Evolutionary conservation across 176 grass and related monocot genomes (phyloP), one percentile per base, ranked within the genome.

Genomic region (Triticum urartu): DNA sequence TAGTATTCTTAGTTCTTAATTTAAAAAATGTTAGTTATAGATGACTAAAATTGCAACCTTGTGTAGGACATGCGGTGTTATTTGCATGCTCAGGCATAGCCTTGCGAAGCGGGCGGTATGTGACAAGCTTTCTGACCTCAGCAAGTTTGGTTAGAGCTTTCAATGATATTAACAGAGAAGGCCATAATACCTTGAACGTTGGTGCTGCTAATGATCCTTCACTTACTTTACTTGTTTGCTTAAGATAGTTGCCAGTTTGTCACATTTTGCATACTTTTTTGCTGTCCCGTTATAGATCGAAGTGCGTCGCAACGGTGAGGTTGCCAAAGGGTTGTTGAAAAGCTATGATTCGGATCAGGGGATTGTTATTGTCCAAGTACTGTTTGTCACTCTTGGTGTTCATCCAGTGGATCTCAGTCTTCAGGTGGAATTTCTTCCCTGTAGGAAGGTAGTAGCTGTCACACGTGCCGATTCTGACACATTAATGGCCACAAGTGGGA

Each of bases 41-140:
- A 6, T 70, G 9, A n/a, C 17, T 45, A 33, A 11, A 71, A 22
- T 33, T 79, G 11, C 21, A 8, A 39, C 39, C 11, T 63, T 78
- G 13, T 79, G 33, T 59, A 85, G 74, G 74, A 21, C 0, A 68
- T 24, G 13, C 3, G 6, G 76, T 61, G 76, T 38, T 78, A 59
- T 78, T 86, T 69, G 63, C 34, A 60, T 86, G 62, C 63, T 85
- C 83, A 64, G 74, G 74, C 9, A 79, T 79, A 79, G 24, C 75
- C 58, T 2, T 86, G 42, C 30, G 58, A 86, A 9, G 73, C 17
- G 4, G 3, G 14, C 13, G 1, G 34, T 11, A 12, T 58, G 32
- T 68, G 20, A 78, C 84, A 42, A 42, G 74, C 5, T 86, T 86
- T 58, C 15, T 86, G n/a, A 86, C 74, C 17, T 78, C 84, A 78